Percentiles rank a stretch among this genome's conserved stretches.
Conservation (phyloP, 352 stramenopile species). For the Peronospora farinosa region DNA sequence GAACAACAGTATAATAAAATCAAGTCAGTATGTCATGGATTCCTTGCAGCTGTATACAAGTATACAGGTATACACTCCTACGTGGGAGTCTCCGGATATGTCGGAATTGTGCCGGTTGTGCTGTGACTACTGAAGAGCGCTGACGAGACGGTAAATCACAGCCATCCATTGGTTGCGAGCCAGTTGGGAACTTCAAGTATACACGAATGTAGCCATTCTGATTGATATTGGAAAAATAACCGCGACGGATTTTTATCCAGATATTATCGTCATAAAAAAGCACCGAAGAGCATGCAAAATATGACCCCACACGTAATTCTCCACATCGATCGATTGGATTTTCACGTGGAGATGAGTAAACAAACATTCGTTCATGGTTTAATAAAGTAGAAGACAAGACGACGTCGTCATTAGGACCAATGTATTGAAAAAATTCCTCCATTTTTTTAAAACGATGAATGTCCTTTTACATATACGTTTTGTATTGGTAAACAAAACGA, state of each 20-base stretch:
- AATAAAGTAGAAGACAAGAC: conserved; percentile 20
- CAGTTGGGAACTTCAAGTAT: conserved; percentile 35
- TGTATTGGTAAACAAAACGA: conserved; percentile 4
- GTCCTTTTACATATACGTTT: conserved; percentile 3
- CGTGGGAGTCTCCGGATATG: conserved; percentile 47
- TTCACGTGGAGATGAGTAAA: conserved; percentile 59
- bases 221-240: conserved; percentile 64
- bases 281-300: conserved; percentile 59
- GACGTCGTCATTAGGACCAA: conserved; percentile 30
- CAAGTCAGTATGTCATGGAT: background rate
- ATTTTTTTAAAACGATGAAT: conserved; percentile 19
- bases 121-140: conserved; percentile 14
- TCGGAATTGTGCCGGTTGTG: conserved; percentile 38
- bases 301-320: conserved; percentile 50
- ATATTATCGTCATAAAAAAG: conserved; percentile 49
- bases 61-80: conserved; percentile 15
- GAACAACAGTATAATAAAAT: conserved; percentile 3
- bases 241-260: conserved; percentile 76
- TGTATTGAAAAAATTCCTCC: conserved; percentile 75
- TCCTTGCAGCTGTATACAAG: background rate
- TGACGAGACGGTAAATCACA: conserved; percentile 31
- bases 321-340: conserved; percentile 53
- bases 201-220: conserved; percentile 70
- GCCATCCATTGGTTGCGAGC: conserved; percentile 7
- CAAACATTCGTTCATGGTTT: conserved; percentile 43